Percentiles rank a stretch among this genome's conserved stretches.
phyloP scores from a whole-genome alignment of 768 basidiomycete genomes.

The Phanerodontia chrysosporium region DNA sequence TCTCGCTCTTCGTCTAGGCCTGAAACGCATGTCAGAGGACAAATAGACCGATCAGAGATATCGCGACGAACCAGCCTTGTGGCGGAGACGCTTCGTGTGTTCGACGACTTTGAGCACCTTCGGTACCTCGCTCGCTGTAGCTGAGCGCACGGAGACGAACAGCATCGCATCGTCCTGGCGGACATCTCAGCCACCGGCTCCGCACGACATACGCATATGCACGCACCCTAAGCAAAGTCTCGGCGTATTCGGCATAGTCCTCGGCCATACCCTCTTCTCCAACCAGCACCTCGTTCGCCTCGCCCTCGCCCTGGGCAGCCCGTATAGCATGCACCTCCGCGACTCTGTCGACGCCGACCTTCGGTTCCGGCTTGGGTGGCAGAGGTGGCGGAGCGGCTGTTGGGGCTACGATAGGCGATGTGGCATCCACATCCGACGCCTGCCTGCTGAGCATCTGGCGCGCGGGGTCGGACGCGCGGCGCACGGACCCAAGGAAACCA shows the following conservation, averaged over 20 bases:
- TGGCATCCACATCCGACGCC: conserved; percentile 9
- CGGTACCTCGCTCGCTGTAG: conserved; percentile 57
- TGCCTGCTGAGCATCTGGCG: conserved; percentile 3
- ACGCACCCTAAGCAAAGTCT: conserved; percentile 55
- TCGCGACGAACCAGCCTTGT: conserved; percentile 68
- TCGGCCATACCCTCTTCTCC: conserved; percentile 57
- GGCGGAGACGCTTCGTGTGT: conserved; percentile 68
- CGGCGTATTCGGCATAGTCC: conserved; percentile 71
- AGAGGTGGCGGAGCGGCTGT: conserved; percentile 20
- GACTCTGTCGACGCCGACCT: conserved; percentile 64
- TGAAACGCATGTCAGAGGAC: conserved; percentile 14
- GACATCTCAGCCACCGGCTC: not conserved
- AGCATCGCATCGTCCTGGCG: conserved; percentile 74
- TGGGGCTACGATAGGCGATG: too few species aligned
- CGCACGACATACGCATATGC: not conserved
- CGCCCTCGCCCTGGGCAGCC: conserved; percentile 36
- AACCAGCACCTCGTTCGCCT: conserved; percentile 72
- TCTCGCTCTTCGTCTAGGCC: conserved; percentile 53
- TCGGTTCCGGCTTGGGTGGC: conserved; percentile 52
- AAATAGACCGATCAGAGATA: too few species aligned
- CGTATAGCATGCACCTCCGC: conserved; percentile 64
- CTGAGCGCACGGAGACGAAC: conserved; percentile 70
- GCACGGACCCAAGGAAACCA: conserved; percentile 4
- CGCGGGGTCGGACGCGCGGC: conserved; percentile 1
- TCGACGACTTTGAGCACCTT: conserved; percentile 81